A percentile compares a stretch with the other conserved stretches of the same genome.
These are phyloP conservation scores for Tuber calosporum DNA, from an alignment of 495 filamentous ascomycete species.

Conservation along the genomic window DNA sequence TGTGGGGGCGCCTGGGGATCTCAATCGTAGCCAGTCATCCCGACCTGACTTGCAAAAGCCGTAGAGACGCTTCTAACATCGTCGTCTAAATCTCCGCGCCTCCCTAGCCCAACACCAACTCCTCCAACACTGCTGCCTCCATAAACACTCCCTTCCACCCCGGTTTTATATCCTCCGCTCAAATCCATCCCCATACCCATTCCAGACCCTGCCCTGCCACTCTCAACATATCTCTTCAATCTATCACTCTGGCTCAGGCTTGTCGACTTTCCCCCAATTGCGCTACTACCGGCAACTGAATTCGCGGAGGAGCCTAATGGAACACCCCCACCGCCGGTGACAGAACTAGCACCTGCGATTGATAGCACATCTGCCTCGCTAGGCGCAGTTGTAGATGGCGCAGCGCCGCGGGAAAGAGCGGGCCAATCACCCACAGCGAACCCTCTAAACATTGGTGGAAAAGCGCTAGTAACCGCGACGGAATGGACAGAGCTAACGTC, in stretches of 20 bases:
- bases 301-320: constrained; percentile 33
- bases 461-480: constrained; percentile 72
- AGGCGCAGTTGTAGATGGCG: constrained; percentile 43
- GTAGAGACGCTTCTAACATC: constrained; percentile 93
- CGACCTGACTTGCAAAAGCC: constrained; percentile 90
- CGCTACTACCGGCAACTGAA: constrained; percentile 25
- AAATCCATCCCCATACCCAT: constrained; percentile 43
- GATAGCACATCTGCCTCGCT: constrained; percentile 33
- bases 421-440: constrained; percentile 87
- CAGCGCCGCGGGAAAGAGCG: constrained; percentile 59
- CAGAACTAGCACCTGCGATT: constrained; percentile 68
- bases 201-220: constrained; percentile 48
- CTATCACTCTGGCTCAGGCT: constrained; percentile 80
- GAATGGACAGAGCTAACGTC: constrained; percentile 95
- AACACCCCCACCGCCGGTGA: constrained; percentile 66
- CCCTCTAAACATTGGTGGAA: constrained; percentile 90
- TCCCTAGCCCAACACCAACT: constrained; percentile 44
- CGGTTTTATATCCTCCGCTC: constrained; percentile 49
- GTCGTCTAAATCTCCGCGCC: constrained; percentile 57
- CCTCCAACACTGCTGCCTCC: constrained; percentile 59
- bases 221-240: constrained; percentile 82
- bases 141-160: constrained; percentile 57
- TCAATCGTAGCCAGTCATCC: constrained; percentile 81
- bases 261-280: constrained; percentile 53
- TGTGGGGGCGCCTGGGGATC: constrained; percentile 19